Evolutionary conservation across 164 flowering plant genomes (phyloP).

Genomic region (Akebia trifoliata): DNA sequence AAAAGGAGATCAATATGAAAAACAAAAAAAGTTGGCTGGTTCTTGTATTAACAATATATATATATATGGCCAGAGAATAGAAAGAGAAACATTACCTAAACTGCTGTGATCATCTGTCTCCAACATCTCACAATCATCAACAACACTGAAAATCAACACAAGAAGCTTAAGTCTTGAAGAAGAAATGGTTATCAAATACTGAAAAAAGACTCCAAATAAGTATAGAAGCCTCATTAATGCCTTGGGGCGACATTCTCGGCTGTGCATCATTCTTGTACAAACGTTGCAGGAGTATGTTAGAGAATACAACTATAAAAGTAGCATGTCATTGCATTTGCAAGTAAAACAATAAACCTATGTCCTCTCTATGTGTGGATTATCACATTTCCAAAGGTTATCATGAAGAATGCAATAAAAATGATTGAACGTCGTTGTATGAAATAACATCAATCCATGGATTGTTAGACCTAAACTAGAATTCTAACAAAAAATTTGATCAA

Average conservation of each 20-base stretch:
- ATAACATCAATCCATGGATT: neutral
- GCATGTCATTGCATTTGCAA: neutral
- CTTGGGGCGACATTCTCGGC: neutral
- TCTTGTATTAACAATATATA: neutral
- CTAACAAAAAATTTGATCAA: neutral
- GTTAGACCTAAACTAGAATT: neutral
- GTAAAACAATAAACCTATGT: neutral
- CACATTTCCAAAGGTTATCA: neutral
- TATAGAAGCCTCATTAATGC: neutral
- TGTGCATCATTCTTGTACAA: neutral
- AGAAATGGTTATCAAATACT: neutral
- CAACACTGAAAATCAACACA: constrained; percentile 50
- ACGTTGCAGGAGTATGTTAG: neutral
- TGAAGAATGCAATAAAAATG: neutral
- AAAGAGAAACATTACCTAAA: constrained; percentile 47
- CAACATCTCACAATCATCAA: constrained; percentile 52
- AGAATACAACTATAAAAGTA: neutral
- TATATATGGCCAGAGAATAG: neutral
- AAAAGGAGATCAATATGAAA: neutral
- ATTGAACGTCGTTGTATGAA: neutral
- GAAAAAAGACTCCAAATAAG: neutral
- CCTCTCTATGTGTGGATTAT: neutral
- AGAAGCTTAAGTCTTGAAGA: constrained; percentile 6
- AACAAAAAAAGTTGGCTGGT: neutral
- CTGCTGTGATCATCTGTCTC: constrained; percentile 18